Evolutionary conservation across 2,329 filamentous ascomycete genomes (phyloP), one percentile per base, ranked within the genome.

Genomic region (Pseudocercospora vitis): DNA sequence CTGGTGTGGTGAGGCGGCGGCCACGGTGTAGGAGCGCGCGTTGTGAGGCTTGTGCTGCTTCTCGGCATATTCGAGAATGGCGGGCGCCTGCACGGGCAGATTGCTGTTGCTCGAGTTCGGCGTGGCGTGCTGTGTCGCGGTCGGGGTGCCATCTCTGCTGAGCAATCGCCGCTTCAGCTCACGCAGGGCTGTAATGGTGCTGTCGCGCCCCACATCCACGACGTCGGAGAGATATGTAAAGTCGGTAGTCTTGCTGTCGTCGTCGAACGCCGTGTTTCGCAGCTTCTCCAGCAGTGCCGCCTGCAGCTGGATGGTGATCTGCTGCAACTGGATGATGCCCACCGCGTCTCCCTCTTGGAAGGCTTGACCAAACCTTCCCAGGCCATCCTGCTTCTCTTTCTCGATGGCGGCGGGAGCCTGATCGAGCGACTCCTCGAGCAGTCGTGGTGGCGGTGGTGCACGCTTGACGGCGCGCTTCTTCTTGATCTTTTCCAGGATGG

Each of bases 401-500:
- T 69, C 65, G 45, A 70, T 69, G 58, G 68, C 68, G 16, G 64
- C 58, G 1, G 65, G 63, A 7, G 66, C 68, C 33, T 65, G 58
- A 35, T 63, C 60, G 19, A 69, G 64, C 12, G 60, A 65, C 23
- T 67, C 64, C 42, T 69, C 67, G 28, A 68, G 64, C 12, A 57
- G 50, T 52, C 58, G 61, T 11, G 66, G 61, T 23, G 67, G 67
- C 7, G 66, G 65, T 8, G 63, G 62, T 14, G 66, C 66, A 26
- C 63, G 60, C 48, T 64, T 65, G 19, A 58, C 47, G 4, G 63
- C 64, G 39, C 67, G 61, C 55, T 63, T 65, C 46, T 59, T 57
- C 55, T 69, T 68, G 58, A 69, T 66, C 60, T 64, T 64, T 35
- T 65, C 51, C 40, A 69, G 63, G 37, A 69, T 69, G 37, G 59